Evolutionary conservation across 352 stramenopile genomes (phyloP), one percentile per base, ranked within the genome.

Genomic region (Thraustochytrium striatum): DNA sequence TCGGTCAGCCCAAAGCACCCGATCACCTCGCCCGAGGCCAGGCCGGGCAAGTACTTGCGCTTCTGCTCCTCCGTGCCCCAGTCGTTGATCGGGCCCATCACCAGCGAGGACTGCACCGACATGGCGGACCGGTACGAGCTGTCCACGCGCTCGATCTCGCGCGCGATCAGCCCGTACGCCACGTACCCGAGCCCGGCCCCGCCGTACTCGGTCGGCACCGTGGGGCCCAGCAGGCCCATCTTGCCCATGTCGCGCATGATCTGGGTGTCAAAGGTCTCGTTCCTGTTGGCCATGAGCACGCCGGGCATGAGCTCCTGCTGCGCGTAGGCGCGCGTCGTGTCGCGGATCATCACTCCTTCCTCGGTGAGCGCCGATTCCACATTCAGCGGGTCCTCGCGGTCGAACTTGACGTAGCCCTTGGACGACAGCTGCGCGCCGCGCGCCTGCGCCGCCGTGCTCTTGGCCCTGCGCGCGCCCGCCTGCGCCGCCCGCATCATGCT

Each of bases 1-100:
- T 98, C 96, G 21, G 96, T 99, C 81, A 99, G 86, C 21, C 96
- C 96, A 84, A 99, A 99, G 85, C 95, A 98, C 43, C 95, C 95
- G 75, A 99, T 95, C 36, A 98, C 82, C 72, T 98, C 91, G n/a
- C 95, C 96, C 1, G 83, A 89, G 7, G 94, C 95, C 41, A 99
- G 88, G 50, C 90, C 87, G 2, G 95, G 95, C 43, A 99, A 88
- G 83, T 98, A 98, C 88, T 97, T 98, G 32, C 94, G 86, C 87
- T 97, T 97, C 84, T 98, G 90, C 72, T 96, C 89, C 21, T 98
- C 93, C 58, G 89, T 96, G 25, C 95, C 96, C 82, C 98, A 99
- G 3, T 89, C 92, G 85, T 97, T 96, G 85, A 99, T 98, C 47
- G 95, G 95, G 86, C 97, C 92, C 95, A 99, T 98, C 36, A 99